Conservation (phyloP, 2,329 filamentous ascomycete genomes). For the Colletotrichum scovillei region DNA sequence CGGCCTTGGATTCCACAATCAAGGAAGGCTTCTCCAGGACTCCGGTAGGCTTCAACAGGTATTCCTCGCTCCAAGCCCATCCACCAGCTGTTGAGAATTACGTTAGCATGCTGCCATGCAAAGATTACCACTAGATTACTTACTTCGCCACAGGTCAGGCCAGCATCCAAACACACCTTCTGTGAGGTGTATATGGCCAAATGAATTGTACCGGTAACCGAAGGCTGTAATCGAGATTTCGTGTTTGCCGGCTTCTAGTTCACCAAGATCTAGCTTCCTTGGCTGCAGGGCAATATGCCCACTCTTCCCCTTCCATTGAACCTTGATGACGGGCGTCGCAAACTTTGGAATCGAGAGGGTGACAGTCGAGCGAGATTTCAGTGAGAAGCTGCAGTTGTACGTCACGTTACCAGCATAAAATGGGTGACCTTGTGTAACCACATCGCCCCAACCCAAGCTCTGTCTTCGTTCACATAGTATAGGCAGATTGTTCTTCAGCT, state of each 20-base stretch:
- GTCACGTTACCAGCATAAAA: conserved; percentile 41
- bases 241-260: conserved; percentile 12
- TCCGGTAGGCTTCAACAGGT: conserved; percentile 10
- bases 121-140: background rate
- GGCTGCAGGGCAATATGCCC: conserved; percentile 27
- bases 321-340: conserved; percentile 26
- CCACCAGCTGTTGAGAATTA: background rate
- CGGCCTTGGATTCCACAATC: background rate
- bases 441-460: conserved; percentile 41
- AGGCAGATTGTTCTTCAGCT: conserved; percentile 26
- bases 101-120: background rate
- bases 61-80: conserved; percentile 16
- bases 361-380: background rate
- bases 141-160: conserved; percentile 17
- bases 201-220: conserved; percentile 23
- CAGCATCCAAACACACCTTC: conserved; percentile 6
- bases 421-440: conserved; percentile 39
- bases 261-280: background rate
- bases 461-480: conserved; percentile 8
- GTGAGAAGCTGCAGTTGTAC: conserved; percentile 36
- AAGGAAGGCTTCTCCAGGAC: conserved; percentile 21
- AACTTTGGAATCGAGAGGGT: conserved; percentile 25
- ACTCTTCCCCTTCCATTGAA: background rate
- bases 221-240: conserved; percentile 18
- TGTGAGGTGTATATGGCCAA: conserved; percentile 22